A percentile compares a stretch with the other conserved stretches of the same genome.
phyloP scores from a whole-genome alignment of 805 yeast species.

The Candida wancherniae region DNA sequence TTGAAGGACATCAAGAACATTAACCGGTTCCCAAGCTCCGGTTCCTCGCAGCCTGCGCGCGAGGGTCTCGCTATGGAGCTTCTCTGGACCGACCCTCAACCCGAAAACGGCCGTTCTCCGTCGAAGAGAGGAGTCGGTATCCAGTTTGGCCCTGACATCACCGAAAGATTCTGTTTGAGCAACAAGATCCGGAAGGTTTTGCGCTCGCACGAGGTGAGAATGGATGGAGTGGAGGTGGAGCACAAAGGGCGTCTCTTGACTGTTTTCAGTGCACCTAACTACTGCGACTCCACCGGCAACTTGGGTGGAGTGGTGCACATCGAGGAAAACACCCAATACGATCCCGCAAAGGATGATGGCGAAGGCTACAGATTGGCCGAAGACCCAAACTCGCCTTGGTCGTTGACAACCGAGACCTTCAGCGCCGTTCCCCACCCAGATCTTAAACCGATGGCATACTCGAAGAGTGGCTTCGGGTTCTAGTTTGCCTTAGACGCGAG shows the following conservation, averaged over 20 bases:
- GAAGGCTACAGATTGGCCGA: conserved; percentile 36
- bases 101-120: conserved; percentile 69
- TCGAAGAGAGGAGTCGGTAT: conserved; percentile 93
- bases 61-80: conserved; percentile 95
- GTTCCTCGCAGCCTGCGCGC: conserved; percentile 73
- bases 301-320: conserved; percentile 85
- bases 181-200: conserved; percentile 76
- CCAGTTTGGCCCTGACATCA: conserved; percentile 96
- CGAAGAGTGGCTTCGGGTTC: conserved; percentile 42
- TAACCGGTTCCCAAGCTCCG: conserved; percentile 54
- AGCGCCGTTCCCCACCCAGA: conserved; percentile 87
- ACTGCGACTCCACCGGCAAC: conserved; percentile 90
- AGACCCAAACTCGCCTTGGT: conserved; percentile 41
- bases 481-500: too few relatives aligned
- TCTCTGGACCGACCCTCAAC: conserved; percentile 96
- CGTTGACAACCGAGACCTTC: conserved; percentile 55
- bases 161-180: conserved; percentile 65
- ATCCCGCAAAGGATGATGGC: conserved; percentile 41
- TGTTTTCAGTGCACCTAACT: conserved; percentile 97
- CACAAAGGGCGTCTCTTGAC: conserved; percentile 85
- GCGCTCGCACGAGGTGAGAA: conserved; percentile 93
- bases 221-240: conserved; percentile 84
- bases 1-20: conserved; percentile 69
- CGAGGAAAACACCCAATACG: conserved; percentile 40
- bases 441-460: conserved; percentile 90